phyloP scores from a whole-genome alignment of 2,329 filamentous ascomycete species.

The Mariannaea sp. region DNA sequence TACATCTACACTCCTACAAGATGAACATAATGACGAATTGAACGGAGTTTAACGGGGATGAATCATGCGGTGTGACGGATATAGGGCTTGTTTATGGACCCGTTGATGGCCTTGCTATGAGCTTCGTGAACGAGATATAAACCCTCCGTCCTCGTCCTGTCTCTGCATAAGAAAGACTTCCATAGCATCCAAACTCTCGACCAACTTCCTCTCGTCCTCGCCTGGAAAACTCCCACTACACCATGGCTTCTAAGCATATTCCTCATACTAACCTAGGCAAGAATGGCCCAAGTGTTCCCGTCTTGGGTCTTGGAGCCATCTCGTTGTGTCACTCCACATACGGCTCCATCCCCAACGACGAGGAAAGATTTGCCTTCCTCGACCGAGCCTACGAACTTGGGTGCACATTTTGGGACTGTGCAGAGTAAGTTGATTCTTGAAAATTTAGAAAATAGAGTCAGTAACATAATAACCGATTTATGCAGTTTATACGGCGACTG shows the following conservation, averaged over 20 bases:
- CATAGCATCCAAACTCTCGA: neutral
- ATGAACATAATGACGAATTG: too few relatives aligned
- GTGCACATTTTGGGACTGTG: conserved; percentile 54
- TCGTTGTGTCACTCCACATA: conserved; percentile 39
- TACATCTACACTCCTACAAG: neutral
- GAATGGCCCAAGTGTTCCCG: conserved; percentile 54
- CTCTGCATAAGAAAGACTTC: neutral
- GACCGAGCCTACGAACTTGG: conserved; percentile 53
- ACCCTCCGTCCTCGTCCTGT: neutral
- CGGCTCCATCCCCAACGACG: conserved; percentile 44
- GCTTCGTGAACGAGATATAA: neutral
- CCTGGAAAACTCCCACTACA: neutral
- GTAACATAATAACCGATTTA: too few relatives aligned
- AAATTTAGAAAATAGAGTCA: too few relatives aligned
- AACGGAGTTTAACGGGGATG: neutral
- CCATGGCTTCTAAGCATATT: neutral
- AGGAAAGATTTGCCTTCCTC: conserved; percentile 54
- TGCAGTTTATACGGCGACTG: conserved; percentile 47
- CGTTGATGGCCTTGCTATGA: neutral
- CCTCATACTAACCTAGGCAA: conserved; percentile 46
- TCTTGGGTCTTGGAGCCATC: conserved; percentile 58
- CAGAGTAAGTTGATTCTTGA: conserved; percentile 35
- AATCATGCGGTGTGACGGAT: neutral
- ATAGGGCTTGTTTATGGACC: neutral
- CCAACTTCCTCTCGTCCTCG: too few relatives aligned